A percentile compares a stretch with the other conserved stretches of the same genome.
Conservation (phyloP, 1,284 basidiomycete genomes). For the Ceratobasidium sp. region DNA sequence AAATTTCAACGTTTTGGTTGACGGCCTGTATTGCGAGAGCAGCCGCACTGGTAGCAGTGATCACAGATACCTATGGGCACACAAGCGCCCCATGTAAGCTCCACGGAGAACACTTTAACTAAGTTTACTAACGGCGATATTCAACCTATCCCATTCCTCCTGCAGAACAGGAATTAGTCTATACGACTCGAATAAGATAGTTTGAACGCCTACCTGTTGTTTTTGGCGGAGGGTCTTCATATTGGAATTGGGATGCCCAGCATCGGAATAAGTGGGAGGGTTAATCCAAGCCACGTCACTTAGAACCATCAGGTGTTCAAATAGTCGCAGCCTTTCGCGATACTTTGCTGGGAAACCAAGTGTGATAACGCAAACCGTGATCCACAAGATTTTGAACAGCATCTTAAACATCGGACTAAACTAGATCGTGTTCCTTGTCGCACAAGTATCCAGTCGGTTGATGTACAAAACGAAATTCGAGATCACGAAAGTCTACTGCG, state of each 20-base stretch:
- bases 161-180: background rate
- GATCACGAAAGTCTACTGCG: background rate
- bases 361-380: background rate
- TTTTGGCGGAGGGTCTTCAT: constrained; percentile 13
- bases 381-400: background rate
- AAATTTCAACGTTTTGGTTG: background rate
- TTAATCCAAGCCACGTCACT: background rate
- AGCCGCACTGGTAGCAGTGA: constrained; percentile 24
- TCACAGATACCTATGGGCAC: constrained; percentile 4
- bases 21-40: constrained; percentile 10
- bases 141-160: constrained; percentile 35
- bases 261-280: background rate
- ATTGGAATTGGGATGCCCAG: background rate
- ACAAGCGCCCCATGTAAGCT: background rate
- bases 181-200: background rate
- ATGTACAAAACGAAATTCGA: background rate
- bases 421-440: background rate
- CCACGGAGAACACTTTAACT: background rate
- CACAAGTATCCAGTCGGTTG: background rate
- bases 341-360: constrained; percentile 30
- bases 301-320: background rate
- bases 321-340: constrained; percentile 19
- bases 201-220: constrained; percentile 10
- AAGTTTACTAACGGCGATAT: constrained; percentile 10
- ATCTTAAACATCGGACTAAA: background rate